Percentiles rank a stretch among this genome's conserved stretches.
phyloP scores from a whole-genome alignment of 257 asterid genomes.

The Asclepias syriaca region DNA sequence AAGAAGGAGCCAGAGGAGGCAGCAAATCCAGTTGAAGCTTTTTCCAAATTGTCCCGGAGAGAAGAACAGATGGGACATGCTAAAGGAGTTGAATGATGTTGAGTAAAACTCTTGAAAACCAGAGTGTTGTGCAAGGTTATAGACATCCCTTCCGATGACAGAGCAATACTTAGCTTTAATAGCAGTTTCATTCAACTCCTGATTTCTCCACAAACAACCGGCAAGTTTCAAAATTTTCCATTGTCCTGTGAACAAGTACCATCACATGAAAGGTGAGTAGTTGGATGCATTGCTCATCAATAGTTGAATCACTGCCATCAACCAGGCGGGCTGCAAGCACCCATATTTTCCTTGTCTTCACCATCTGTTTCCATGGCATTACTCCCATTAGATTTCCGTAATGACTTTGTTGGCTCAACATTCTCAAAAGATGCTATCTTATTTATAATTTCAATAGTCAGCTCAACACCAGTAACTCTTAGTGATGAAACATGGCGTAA shows the following conservation, averaged over 20 bases:
- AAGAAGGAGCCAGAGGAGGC: constrained; percentile 64
- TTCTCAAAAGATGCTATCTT: constrained; percentile 56
- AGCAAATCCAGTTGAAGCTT: constrained; percentile 45
- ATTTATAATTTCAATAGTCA: constrained; percentile 74
- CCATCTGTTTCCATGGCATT: constrained; percentile 81
- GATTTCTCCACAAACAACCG: constrained; percentile 86
- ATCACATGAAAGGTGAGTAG: constrained; percentile 81
- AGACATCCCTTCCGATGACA: constrained; percentile 96
- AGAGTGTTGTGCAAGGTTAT: constrained; percentile 87
- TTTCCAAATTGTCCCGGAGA: constrained; percentile 63
- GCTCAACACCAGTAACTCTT: constrained; percentile 77
- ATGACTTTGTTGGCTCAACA: constrained; percentile 36
- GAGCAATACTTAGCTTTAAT: constrained; percentile 78
- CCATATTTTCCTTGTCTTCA: constrained; percentile 51
- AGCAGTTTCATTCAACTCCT: constrained; percentile 89
- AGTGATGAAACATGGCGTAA: constrained; percentile 75
- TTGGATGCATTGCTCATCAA: constrained; percentile 76
- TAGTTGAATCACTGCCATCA: too few species aligned
- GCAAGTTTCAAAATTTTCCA: constrained; percentile 93
- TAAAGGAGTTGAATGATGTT: constrained; percentile 82
- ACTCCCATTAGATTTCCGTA: constrained; percentile 43
- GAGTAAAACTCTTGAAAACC: constrained; percentile 94
- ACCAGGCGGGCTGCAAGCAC: constrained; percentile 47
- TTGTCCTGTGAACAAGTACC: constrained; percentile 90
- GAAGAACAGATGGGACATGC: constrained; percentile 86